Conservation (phyloP, 139 green algal species). For the Chlamydomonas schloesseri region DNA sequence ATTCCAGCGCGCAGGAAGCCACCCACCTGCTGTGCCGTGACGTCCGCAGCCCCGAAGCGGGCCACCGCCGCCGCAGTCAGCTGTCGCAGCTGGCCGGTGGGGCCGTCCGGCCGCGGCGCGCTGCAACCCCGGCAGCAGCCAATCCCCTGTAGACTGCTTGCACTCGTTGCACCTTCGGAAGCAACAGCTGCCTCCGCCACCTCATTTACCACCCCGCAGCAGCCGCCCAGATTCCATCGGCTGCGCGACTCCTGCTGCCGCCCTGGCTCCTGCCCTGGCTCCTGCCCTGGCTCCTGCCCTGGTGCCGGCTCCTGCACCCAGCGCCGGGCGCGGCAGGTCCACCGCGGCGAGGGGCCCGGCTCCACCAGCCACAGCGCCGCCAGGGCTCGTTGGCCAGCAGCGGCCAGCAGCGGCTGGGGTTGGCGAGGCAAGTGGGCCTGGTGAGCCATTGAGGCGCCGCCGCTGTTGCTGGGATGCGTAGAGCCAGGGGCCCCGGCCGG, state of each 20-base stretch:
- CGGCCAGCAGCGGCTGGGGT: not conserved
- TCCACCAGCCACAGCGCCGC: slow-evolving; percentile 29
- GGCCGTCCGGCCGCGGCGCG: slow-evolving; percentile 5
- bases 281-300: no score
- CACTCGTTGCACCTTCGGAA: no score
- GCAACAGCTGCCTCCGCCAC: no score
- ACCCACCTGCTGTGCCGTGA: slow-evolving; percentile 28
- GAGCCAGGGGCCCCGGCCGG: not conserved
- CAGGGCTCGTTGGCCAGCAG: not conserved
- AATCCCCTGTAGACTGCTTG: no score
- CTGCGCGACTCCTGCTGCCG: no score
- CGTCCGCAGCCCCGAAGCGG: not conserved
- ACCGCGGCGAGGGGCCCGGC: not conserved
- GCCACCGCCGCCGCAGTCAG: not conserved
- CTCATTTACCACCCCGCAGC: no score
- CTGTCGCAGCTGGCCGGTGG: slow-evolving; percentile 13
- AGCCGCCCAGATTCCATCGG: no score
- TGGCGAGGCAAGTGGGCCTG: no score
- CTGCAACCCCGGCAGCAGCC: not conserved
- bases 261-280: no score
- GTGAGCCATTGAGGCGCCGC: not conserved
- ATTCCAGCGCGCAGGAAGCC: no score
- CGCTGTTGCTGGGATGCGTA: not conserved
- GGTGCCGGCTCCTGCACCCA: no score
- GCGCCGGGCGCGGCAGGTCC: not conserved